phyloP scores from a whole-genome alignment of 352 stramenopile genomes.

The Globisporangium nunn region DNA sequence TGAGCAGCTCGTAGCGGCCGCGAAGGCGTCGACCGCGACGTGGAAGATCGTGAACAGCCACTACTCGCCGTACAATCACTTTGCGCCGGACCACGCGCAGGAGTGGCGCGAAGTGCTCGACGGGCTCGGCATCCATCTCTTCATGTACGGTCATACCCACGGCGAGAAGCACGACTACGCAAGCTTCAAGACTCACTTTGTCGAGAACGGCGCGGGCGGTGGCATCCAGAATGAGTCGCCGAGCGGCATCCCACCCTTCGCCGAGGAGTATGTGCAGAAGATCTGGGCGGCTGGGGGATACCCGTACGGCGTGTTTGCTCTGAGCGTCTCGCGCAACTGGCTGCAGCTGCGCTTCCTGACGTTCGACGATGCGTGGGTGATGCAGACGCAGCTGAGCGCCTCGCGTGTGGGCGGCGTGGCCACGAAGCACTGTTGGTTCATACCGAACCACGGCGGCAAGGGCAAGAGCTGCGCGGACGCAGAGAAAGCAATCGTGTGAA shows the following conservation, averaged over 20 bases:
- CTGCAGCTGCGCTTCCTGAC: conserved; percentile 67
- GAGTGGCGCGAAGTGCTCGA: conserved; percentile 59
- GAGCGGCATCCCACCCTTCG: conserved; percentile 55
- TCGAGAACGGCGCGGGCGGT: conserved; percentile 73
- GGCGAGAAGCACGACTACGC: conserved; percentile 73
- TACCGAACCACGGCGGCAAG: conserved; percentile 28
- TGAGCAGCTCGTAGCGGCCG: conserved; percentile 38
- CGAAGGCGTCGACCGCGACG: conserved; percentile 52
- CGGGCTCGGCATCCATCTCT: conserved; percentile 48
- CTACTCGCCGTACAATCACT: conserved; percentile 76
- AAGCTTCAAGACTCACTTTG: conserved; percentile 48
- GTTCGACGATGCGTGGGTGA: conserved; percentile 54
- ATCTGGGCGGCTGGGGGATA: conserved; percentile 55
- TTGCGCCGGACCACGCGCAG: conserved; percentile 32
- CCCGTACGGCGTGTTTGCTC: conserved; percentile 67
- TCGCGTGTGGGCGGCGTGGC: conserved; percentile 39
- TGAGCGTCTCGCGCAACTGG: conserved; percentile 58
- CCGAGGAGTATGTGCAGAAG: conserved; percentile 32
- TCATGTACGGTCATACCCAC: conserved; percentile 72
- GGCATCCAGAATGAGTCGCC: conserved; percentile 77
- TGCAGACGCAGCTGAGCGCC: conserved; percentile 35
- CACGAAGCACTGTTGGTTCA: conserved; percentile 76
- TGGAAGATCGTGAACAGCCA: conserved; percentile 86
- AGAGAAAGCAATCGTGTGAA: no score
- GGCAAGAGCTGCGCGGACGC: conserved; percentile 20